phyloP scores from a whole-genome alignment of 1,284 basidiomycete species.

The Ustilago sp. region DNA sequence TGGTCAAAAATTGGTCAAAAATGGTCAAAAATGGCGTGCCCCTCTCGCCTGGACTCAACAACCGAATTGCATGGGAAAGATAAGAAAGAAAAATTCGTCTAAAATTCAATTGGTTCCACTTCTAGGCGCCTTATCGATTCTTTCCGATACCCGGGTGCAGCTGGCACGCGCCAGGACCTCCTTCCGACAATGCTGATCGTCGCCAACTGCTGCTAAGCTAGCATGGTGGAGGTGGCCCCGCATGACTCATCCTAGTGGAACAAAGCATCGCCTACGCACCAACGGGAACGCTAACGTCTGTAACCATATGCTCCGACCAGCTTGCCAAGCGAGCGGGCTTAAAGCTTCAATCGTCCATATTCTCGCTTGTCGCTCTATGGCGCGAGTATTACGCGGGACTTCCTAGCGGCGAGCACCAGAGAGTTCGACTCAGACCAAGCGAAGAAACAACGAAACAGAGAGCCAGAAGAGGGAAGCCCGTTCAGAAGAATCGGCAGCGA shows the following conservation, averaged over 20 bases:
- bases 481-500: no score
- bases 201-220: background rate
- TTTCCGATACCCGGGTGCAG: background rate
- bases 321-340: background rate
- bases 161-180: background rate
- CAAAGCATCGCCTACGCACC: background rate
- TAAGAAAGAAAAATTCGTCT: constrained; percentile 1
- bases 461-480: no score
- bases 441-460: no score
- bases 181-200: background rate
- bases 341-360: no score
- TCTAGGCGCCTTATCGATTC: background rate
- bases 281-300: background rate
- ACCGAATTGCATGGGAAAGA: background rate
- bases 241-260: background rate
- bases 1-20: no score
- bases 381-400: no score
- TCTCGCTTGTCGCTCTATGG: no score
- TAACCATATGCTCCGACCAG: background rate
- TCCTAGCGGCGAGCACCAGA: background rate
- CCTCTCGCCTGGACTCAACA: no score
- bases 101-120: constrained; percentile 7
- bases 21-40: no score
- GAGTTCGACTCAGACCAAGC: no score
- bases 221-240: background rate